Evolutionary conservation across 2,329 filamentous ascomycete species (phyloP).

Genomic region (Colletotrichum sansevieriae): DNA sequence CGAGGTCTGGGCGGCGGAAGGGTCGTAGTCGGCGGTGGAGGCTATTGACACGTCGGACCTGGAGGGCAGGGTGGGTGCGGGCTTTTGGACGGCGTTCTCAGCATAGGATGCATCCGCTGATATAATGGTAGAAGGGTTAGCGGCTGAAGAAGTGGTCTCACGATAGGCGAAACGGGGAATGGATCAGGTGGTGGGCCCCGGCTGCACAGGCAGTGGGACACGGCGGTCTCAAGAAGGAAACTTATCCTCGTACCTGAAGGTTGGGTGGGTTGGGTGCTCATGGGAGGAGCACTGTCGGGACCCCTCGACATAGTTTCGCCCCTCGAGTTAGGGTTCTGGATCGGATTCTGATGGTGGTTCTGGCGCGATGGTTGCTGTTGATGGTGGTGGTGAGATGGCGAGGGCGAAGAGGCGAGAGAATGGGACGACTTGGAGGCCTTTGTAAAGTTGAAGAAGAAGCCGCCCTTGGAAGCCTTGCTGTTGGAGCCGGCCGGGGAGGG

Average conservation of each 20-base stretch:
- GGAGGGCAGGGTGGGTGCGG: constrained; percentile 57
- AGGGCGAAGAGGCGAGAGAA: constrained; percentile 46
- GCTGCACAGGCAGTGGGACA: constrained; percentile 40
- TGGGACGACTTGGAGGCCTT: constrained; percentile 60
- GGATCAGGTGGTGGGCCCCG: constrained; percentile 40
- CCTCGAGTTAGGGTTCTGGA: constrained; percentile 52
- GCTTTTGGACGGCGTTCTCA: constrained; percentile 55
- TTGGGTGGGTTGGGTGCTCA: constrained; percentile 39
- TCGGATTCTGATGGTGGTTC: constrained; percentile 44
- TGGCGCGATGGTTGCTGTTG: constrained; percentile 38
- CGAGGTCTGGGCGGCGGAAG: constrained; percentile 46
- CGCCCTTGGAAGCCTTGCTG: constrained; percentile 59
- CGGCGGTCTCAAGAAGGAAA: constrained; percentile 40
- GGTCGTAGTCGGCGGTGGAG: constrained; percentile 63
- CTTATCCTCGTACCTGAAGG: constrained; percentile 43
- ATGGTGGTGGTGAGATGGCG: constrained; percentile 43
- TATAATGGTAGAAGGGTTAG: constrained; percentile 38
- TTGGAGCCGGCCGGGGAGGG: constrained; percentile 49
- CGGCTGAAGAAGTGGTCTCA: constrained; percentile 40
- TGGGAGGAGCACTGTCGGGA: constrained; percentile 48
- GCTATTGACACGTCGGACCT: constrained; percentile 66
- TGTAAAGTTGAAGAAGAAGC: constrained; percentile 65
- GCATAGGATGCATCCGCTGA: constrained; percentile 48
- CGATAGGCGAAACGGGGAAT: constrained; percentile 42
- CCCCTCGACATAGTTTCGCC: constrained; percentile 55